Conservation (phyloP, 2,329 filamentous ascomycete genomes). For the Mariannaea sp. region DNA sequence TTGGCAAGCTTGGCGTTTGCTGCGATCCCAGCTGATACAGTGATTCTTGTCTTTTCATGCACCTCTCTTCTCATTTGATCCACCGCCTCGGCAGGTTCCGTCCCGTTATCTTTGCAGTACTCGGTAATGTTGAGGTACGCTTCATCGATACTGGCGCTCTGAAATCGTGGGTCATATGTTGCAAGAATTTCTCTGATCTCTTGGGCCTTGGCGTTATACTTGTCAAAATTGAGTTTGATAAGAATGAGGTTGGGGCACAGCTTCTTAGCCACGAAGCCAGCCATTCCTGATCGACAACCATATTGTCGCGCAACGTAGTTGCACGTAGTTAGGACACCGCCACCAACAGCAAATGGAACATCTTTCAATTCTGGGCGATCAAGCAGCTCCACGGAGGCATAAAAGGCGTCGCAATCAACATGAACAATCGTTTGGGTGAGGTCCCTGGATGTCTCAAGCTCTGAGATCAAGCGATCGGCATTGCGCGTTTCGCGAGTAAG, state of each 20-base stretch:
- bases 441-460: slow-evolving; percentile 79
- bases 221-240: slow-evolving; percentile 83
- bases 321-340: slow-evolving; percentile 66
- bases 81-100: slow-evolving; percentile 75
- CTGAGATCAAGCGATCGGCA: slow-evolving; percentile 79
- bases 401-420: slow-evolving; percentile 97
- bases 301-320: slow-evolving; percentile 92
- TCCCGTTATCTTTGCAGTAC: slow-evolving; percentile 73
- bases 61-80: slow-evolving; percentile 79
- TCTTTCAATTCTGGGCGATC: slow-evolving; percentile 83
- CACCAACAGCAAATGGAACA: slow-evolving; percentile 88
- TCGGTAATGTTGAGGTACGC: slow-evolving; percentile 94
- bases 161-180: slow-evolving; percentile 88
- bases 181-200: slow-evolving; percentile 83
- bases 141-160: slow-evolving; percentile 94
- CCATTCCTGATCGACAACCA: slow-evolving; percentile 94
- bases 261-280: slow-evolving; percentile 92
- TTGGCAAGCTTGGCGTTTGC: slow-evolving; percentile 94
- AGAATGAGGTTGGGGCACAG: slow-evolving; percentile 85
- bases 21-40: slow-evolving; percentile 91
- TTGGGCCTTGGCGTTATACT: slow-evolving; percentile 87
- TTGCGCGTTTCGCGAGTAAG: slow-evolving; percentile 72
- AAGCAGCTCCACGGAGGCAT: slow-evolving; percentile 88
- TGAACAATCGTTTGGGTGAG: slow-evolving; percentile 86
- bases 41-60: slow-evolving; percentile 76